A percentile compares a stretch with the other conserved stretches of the same genome.
Evolutionary conservation across 345 rosid species (phyloP).

Genomic region (Chamaenerion angustifolium): DNA sequence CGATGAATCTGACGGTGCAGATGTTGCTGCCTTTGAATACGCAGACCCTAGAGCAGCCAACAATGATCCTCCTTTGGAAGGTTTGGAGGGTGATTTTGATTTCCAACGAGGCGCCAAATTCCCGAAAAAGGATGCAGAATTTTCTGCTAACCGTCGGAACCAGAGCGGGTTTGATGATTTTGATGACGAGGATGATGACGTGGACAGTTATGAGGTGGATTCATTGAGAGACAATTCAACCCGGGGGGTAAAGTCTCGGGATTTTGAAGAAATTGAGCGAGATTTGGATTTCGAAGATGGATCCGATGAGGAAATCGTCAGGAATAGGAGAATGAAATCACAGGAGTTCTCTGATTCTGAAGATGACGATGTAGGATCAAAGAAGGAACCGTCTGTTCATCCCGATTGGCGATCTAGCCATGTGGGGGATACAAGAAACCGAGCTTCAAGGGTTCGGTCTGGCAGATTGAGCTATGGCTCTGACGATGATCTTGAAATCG

Average conservation of each 20-base stretch:
- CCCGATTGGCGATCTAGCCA: constrained; percentile 72
- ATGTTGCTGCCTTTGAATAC: constrained; percentile 82
- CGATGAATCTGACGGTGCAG: constrained; percentile 95
- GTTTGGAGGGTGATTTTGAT: constrained; percentile 24
- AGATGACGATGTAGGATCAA: constrained; percentile 35
- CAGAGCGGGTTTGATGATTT: constrained; percentile 78
- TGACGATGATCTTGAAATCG: constrained; percentile 40
- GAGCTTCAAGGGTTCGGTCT: constrained; percentile 13
- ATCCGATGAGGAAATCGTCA: constrained; percentile 9
- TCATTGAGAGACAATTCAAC: constrained; percentile 17
- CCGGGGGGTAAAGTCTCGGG: constrained; percentile 12
- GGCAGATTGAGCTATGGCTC: constrained; percentile 54
- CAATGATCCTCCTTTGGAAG: constrained; percentile 13
- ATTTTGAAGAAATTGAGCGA: constrained; percentile 30
- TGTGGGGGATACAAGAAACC: constrained; percentile 28
- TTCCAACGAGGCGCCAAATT: constrained; percentile 17
- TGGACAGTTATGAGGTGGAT: constrained; percentile 84
- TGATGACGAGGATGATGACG: constrained; percentile 69
- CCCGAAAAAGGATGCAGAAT: constrained; percentile 20
- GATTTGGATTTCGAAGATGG: constrained; percentile 30
- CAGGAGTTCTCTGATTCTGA: constrained; percentile 25
- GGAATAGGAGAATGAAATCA: constrained; percentile 13
- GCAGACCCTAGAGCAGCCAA: constrained; percentile 44
- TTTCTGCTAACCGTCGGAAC: constrained; percentile 27
- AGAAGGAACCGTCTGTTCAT: constrained; percentile 40